Percentiles rank a stretch among this genome's conserved stretches.
phyloP scores from a whole-genome alignment of 257 asterid genomes.

The Sherardia arvensis region DNA sequence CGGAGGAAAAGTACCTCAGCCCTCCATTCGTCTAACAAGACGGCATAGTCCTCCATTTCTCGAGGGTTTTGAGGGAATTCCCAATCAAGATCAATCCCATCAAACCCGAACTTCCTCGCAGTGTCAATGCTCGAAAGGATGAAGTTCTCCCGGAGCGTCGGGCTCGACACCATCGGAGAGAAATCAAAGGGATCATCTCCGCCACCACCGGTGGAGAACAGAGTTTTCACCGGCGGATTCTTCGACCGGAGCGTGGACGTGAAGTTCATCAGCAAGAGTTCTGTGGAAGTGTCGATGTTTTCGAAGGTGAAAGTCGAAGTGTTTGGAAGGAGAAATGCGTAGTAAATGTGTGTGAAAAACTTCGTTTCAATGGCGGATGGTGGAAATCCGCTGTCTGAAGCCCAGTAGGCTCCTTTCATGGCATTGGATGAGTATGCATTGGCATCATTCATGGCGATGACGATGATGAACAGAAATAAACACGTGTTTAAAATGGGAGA shows the following conservation, averaged over 20 bases:
- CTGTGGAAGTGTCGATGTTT: conserved; percentile 24
- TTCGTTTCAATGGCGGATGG: conserved; percentile 52
- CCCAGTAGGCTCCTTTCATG: conserved; percentile 58
- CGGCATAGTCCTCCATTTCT: conserved; percentile 49
- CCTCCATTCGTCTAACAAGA: conserved; percentile 55
- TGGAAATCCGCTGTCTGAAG: conserved; percentile 37
- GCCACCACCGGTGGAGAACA: conserved; percentile 73
- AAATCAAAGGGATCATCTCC: conserved; percentile 28
- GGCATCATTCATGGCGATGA: background rate
- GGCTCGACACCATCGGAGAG: conserved; percentile 38
- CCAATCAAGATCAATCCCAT: conserved; percentile 81
- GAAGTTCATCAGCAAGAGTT: conserved; percentile 38
- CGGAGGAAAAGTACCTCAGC: too few species aligned
- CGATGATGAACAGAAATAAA: background rate
- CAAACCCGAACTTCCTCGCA: conserved; percentile 51
- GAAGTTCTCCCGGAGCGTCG: conserved; percentile 31
- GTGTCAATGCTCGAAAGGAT: conserved; percentile 52
- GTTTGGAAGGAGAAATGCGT: conserved; percentile 57
- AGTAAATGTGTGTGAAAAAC: conserved; percentile 58
- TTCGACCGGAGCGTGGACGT: conserved; percentile 46
- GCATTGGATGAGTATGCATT: conserved; percentile 9
- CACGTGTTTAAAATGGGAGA: background rate
- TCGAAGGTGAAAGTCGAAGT: conserved; percentile 35
- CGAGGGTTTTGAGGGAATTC: conserved; percentile 41
- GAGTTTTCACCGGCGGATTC: conserved; percentile 31